Base-by-base conservation (phyloP, 148 eudicot species). In the Selenicereus undatus region DNA sequence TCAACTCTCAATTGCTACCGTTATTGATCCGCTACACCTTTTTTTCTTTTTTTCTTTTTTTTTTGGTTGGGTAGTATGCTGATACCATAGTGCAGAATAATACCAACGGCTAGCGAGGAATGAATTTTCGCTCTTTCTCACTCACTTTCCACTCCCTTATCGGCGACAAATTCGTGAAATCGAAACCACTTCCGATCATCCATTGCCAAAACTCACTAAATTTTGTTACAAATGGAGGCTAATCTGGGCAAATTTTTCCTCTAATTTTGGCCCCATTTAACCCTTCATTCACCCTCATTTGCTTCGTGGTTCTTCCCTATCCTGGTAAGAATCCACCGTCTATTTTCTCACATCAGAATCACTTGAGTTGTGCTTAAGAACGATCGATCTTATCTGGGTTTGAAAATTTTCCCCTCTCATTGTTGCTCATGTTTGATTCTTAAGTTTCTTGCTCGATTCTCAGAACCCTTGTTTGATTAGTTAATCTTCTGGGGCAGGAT, bases 281-380 rank as follows among this genome's bases (percentile, higher is more conserved):
- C 69, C 79, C 84, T 83, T 69, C 86, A 50, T 66, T 82, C 76
- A 50, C 45, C 76, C 76, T 54, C 65, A 43, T 90, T 84, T 65
- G 30, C 35, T 43, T 83, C 86, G 85, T 80, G 92, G 86, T 91
- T 91, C 93, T 92, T 91, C 89, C 90, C 84, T 79, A 73, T 66
- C 30, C 78, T 81, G 91, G 90, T 85, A 81, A 93, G 89, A 85
- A 89, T 88, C 71, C 71, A 66, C 90, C 88, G 32, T 32, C 3
- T 80, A 50, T 74, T 45, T 79, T 50, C 54, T 60, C 43, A 54
- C 35, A 75, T 42, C 68, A 76, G 52, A 10, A 35, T 4, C 8
- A 73, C 32, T 60, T 73, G n/a, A 50, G 51, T 4, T 56, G 16
- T 64, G 71, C 32, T 27, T 27, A 26, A 13, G 17, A 66, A 66